Evolutionary conservation across 2,329 filamentous ascomycete species (phyloP).

Genomic region (Colletotrichum eremochloae): DNA sequence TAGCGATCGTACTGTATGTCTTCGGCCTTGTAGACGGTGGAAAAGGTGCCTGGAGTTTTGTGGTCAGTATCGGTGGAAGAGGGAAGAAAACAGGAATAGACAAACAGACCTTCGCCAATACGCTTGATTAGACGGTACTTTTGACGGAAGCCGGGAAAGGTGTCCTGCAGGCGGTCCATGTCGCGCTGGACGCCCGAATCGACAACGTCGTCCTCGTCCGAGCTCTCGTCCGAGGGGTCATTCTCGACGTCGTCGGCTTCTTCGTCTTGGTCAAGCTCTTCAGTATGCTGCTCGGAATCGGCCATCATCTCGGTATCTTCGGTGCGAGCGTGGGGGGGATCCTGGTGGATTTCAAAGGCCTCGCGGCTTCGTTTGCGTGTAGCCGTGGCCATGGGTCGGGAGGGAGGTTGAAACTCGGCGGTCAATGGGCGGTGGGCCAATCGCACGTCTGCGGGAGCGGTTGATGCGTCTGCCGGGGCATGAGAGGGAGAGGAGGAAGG

Average conservation of each 20-base stretch:
- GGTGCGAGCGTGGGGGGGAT: constrained; percentile 56
- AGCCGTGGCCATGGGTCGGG: constrained; percentile 35
- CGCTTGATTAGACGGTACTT: constrained; percentile 93
- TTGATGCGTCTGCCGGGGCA: constrained; percentile 17
- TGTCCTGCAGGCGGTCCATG: constrained; percentile 85
- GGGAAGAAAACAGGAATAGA: constrained; percentile 19
- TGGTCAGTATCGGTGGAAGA: background rate
- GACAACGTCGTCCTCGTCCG: constrained; percentile 72
- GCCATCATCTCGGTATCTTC: constrained; percentile 65
- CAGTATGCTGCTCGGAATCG: constrained; percentile 55
- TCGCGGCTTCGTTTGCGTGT: constrained; percentile 49
- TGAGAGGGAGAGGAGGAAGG: constrained; percentile 31
- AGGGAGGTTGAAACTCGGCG: constrained; percentile 14
- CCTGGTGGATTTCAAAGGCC: constrained; percentile 64
- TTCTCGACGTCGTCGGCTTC: constrained; percentile 55
- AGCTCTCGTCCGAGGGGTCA: constrained; percentile 61
- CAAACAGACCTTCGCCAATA: constrained; percentile 86
- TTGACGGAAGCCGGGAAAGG: constrained; percentile 86
- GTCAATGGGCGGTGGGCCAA: constrained; percentile 39
- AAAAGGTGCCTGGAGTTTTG: constrained; percentile 84
- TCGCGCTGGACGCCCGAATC: constrained; percentile 82
- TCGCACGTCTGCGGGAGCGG: constrained; percentile 23
- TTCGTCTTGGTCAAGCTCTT: constrained; percentile 56
- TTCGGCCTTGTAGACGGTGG: constrained; percentile 98
- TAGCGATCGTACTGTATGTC: constrained; percentile 88